Conservation (phyloP, 2,329 filamentous ascomycete genomes). For the Hansfordia pulvinata region DNA sequence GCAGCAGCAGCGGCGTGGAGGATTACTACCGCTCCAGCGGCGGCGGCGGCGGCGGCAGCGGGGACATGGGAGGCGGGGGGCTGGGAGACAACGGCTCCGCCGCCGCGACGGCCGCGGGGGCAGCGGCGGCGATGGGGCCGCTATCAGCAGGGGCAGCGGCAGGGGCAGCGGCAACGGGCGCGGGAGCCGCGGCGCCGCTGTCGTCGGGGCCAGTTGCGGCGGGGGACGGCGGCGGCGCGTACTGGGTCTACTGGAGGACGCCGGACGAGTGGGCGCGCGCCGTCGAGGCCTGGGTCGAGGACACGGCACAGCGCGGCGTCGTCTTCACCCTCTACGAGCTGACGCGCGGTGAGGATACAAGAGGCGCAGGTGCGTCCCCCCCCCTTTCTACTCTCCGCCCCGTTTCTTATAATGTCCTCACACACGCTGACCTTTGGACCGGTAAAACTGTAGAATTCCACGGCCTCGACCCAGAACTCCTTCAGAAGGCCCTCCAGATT, state of each 20-base stretch:
- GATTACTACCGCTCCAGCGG: no score
- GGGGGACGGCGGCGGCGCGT: conserved; percentile 38
- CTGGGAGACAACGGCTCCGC: no score
- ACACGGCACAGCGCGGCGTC: conserved; percentile 74
- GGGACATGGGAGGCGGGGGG: no score
- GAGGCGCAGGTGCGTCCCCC: conserved; percentile 42
- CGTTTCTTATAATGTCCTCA: conserved; percentile 1
- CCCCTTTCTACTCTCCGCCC: conserved; percentile 1
- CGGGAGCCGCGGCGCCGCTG: no score
- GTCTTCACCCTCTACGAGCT: conserved; percentile 92
- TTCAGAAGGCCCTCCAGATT: conserved; percentile 66
- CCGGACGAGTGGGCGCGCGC: conserved; percentile 81
- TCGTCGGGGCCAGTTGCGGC: no score
- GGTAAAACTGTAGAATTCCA: conserved; percentile 54
- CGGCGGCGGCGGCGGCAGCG: no score
- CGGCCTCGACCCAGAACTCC: conserved; percentile 72
- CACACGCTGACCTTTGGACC: background rate
- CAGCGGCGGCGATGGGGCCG: conserved; percentile 5
- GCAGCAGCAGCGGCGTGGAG: background rate
- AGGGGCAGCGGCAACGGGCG: conserved; percentile 18
- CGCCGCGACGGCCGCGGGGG: no score
- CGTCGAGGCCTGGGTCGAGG: conserved; percentile 71
- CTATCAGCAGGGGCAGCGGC: conserved; percentile 11
- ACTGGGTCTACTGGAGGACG: conserved; percentile 73
- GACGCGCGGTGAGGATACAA: conserved; percentile 69